Evolutionary conservation across 225 moss, liverwort and hornwort species (phyloP).

Genomic region (Anthoceros angustus): DNA sequence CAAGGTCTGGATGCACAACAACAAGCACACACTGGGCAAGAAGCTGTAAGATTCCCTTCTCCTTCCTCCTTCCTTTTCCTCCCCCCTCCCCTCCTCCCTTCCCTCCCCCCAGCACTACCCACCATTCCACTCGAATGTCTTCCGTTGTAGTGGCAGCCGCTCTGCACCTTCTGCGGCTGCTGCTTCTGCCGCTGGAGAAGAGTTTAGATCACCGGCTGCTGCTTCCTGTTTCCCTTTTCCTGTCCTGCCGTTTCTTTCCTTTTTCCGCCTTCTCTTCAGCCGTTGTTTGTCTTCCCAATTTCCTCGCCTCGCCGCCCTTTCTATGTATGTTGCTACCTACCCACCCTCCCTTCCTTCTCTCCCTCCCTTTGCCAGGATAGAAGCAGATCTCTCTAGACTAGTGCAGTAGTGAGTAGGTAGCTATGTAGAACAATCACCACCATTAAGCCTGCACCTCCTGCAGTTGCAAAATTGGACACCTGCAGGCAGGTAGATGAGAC

Average conservation of each 20-base stretch:
- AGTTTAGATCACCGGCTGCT: no score
- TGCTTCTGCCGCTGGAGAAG: no score
- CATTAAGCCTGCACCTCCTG: not conserved
- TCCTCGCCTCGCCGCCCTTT: no score
- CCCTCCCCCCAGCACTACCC: not conserved
- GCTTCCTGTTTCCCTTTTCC: no score
- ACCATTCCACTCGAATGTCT: no score
- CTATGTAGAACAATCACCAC: not conserved
- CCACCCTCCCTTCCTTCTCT: not conserved
- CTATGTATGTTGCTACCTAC: not conserved
- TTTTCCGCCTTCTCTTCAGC: not conserved
- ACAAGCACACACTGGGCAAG: slow-evolving; percentile 99
- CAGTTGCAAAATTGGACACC: slow-evolving; percentile 1
- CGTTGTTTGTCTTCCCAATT: no score
- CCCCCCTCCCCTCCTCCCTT: not conserved
- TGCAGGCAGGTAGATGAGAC: not conserved
- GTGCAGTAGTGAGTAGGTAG: not conserved
- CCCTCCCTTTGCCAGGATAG: not conserved
- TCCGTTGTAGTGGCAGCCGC: no score
- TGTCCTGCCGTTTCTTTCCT: not conserved
- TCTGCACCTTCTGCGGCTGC: no score
- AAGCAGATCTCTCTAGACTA: no score
- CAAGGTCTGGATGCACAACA: slow-evolving; percentile 99
- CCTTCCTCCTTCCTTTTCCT: not conserved
- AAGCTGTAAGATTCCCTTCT: slow-evolving; percentile 26